Evolutionary conservation across 1,284 basidiomycete species (phyloP).

Genomic region (Peniophora sp.): DNA sequence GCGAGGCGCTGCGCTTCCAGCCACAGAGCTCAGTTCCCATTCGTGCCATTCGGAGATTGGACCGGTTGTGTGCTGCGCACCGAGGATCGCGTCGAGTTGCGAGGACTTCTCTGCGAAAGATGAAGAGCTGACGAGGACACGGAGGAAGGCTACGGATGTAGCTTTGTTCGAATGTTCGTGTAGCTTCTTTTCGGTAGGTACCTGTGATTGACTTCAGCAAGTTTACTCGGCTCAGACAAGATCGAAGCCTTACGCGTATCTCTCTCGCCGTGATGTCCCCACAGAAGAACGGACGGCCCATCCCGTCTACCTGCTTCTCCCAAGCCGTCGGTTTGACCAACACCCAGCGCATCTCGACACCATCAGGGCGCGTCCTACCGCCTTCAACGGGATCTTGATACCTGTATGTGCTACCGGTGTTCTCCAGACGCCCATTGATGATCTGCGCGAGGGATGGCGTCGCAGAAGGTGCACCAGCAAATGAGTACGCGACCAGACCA

Average conservation of each 20-base stretch:
- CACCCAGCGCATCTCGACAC: conserved; percentile 47
- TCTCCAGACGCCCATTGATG: conserved; percentile 42
- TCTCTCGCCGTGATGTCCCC: conserved; percentile 56
- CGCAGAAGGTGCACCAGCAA: conserved; percentile 37
- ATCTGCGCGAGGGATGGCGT: conserved; percentile 33
- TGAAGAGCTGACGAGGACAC: conserved; percentile 24
- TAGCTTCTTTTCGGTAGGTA: conserved; percentile 36
- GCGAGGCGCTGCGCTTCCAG: conserved; percentile 11
- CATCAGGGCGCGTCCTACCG: conserved; percentile 46
- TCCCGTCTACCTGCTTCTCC: conserved; percentile 10
- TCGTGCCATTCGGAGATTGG: conserved; percentile 2
- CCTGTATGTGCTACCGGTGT: conserved; percentile 24
- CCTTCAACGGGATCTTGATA: conserved; percentile 39
- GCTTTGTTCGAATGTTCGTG: conserved; percentile 38
- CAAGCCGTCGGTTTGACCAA: conserved; percentile 31
- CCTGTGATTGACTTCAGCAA: conserved; percentile 24
- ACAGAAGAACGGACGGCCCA: conserved; percentile 62
- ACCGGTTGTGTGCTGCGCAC: conserved; percentile 20
- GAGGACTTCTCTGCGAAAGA: conserved; percentile 21
- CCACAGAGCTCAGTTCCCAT: conserved; percentile 17
- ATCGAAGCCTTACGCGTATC: conserved; percentile 36
- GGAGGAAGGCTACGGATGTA: conserved; percentile 38
- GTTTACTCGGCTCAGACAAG: background rate
- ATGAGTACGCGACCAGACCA: conserved; percentile 63
- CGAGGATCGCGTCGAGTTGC: conserved; percentile 36